These are phyloP conservation scores for Termitomyces sp. DNA, from an alignment of 768 basidiomycete species.

Conservation along the genomic window DNA sequence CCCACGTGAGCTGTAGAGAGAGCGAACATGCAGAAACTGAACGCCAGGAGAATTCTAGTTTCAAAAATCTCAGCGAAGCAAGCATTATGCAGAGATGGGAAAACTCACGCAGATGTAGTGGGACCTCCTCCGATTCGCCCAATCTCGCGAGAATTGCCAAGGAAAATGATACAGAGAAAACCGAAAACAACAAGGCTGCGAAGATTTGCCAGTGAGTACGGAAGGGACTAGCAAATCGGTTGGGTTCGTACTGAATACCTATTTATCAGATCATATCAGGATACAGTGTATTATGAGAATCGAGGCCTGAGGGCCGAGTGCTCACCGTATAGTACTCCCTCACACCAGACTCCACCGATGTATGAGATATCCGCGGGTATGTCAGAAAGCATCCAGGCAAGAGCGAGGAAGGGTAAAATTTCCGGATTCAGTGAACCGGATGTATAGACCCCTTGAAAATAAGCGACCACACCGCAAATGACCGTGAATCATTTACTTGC, in stretches of 20 bases:
- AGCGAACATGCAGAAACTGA: slow-evolving; percentile 22
- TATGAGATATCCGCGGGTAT: slow-evolving; percentile 27
- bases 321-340: slow-evolving; percentile 26
- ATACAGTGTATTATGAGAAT: neutral
- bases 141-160: slow-evolving; percentile 12
- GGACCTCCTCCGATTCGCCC: slow-evolving; percentile 12
- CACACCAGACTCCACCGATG: slow-evolving; percentile 26
- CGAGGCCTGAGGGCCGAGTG: neutral
- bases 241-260: slow-evolving; percentile 23
- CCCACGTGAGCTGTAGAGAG: slow-evolving; percentile 24
- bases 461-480: no score
- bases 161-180: slow-evolving; percentile 19
- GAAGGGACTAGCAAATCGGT: neutral
- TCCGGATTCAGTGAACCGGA: no score
- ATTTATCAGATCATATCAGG: neutral
- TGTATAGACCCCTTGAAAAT: no score
- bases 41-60: slow-evolving; percentile 18
- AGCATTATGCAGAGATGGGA: no score
- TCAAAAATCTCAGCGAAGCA: neutral
- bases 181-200: slow-evolving; percentile 20
- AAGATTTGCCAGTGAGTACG: no score
- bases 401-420: neutral
- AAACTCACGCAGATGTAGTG: slow-evolving; percentile 15
- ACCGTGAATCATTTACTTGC: no score
- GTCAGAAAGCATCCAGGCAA: slow-evolving; percentile 20